Percentiles rank a stretch among this genome's conserved stretches.
Evolutionary conservation across 192 early-diverging fungal genomes (phyloP).

Genomic region (Podila verticillata): DNA sequence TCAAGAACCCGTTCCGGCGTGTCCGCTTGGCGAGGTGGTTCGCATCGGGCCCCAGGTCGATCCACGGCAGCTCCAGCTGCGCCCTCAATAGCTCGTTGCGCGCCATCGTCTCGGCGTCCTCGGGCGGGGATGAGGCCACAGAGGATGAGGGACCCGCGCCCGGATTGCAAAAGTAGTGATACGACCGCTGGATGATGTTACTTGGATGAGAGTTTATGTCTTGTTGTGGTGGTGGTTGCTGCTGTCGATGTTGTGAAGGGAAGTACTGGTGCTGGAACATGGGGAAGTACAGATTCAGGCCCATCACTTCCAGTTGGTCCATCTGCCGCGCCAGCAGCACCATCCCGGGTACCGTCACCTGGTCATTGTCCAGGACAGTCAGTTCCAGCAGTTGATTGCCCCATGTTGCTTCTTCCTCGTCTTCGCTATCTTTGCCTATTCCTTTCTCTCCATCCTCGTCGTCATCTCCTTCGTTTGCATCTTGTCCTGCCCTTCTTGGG

Average conservation of each 20-base stretch:
- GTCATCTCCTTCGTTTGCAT: not conserved
- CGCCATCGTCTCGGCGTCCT: slow-evolving; percentile 7
- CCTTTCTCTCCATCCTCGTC: not conserved
- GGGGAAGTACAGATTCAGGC: slow-evolving; percentile 8
- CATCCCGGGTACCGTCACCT: slow-evolving; percentile 32
- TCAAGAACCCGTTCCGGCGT: slow-evolving; percentile 6
- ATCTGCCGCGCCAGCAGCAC: slow-evolving; percentile 27
- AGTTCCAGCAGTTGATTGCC: slow-evolving; percentile 19
- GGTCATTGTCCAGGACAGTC: slow-evolving; percentile 19
- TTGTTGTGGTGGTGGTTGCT: not conserved
- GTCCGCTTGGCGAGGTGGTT: slow-evolving; percentile 11
- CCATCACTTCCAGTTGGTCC: slow-evolving; percentile 34
- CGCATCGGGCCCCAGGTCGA: slow-evolving; percentile 29
- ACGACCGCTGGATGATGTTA: no score
- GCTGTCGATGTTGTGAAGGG: not conserved
- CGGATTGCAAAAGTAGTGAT: no score
- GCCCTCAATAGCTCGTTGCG: slow-evolving; percentile 14
- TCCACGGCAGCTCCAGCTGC: slow-evolving; percentile 16
- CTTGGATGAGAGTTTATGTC: not conserved
- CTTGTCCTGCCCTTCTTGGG: not conserved
- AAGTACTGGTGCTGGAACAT: slow-evolving; percentile 2
- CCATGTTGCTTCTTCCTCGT: slow-evolving; percentile 6
- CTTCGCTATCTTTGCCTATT: not conserved
- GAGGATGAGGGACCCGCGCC: not conserved
- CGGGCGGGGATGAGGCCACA: not conserved